These are phyloP conservation scores for Diaporthe sp. DNA, from an alignment of 2,329 filamentous ascomycete genomes.

Conservation along the genomic window DNA sequence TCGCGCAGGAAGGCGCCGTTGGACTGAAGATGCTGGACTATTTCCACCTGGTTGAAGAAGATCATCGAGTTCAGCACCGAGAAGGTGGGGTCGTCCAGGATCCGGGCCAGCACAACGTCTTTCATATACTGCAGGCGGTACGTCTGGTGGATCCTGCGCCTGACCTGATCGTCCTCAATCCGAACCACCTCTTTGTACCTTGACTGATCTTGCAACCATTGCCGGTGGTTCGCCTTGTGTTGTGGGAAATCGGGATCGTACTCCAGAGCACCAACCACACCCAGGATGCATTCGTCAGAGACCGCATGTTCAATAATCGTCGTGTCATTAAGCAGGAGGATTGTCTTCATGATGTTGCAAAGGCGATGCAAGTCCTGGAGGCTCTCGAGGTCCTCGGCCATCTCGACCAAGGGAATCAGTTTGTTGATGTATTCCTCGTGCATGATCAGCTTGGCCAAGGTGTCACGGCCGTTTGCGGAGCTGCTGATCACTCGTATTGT, in stretches of 20 bases:
- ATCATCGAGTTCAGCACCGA: slow-evolving; percentile 97
- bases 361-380: slow-evolving; percentile 87
- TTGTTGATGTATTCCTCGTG: slow-evolving; percentile 89
- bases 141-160: slow-evolving; percentile 94
- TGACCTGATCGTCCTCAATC: slow-evolving; percentile 85
- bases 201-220: slow-evolving; percentile 89
- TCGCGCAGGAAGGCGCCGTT: slow-evolving; percentile 85
- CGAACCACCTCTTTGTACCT: slow-evolving; percentile 96
- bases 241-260: slow-evolving; percentile 98
- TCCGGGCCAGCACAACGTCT: slow-evolving; percentile 96
- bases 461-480: slow-evolving; percentile 83
- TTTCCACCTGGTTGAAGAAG: slow-evolving; percentile 99
- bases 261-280: slow-evolving; percentile 94
- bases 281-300: slow-evolving; percentile 88
- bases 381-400: slow-evolving; percentile 93
- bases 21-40: slow-evolving; percentile 92
- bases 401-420: slow-evolving; percentile 85
- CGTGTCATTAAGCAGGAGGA: slow-evolving; percentile 95
- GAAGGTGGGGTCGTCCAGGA: slow-evolving; percentile 97
- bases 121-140: slow-evolving; percentile 97
- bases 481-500: slow-evolving; percentile 84
- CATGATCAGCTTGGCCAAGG: slow-evolving; percentile 88
- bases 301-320: slow-evolving; percentile 95
- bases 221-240: slow-evolving; percentile 96
- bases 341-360: slow-evolving; percentile 97